Conservation (phyloP, 2,329 filamentous ascomycete species). For the Bipolaris cookei region DNA sequence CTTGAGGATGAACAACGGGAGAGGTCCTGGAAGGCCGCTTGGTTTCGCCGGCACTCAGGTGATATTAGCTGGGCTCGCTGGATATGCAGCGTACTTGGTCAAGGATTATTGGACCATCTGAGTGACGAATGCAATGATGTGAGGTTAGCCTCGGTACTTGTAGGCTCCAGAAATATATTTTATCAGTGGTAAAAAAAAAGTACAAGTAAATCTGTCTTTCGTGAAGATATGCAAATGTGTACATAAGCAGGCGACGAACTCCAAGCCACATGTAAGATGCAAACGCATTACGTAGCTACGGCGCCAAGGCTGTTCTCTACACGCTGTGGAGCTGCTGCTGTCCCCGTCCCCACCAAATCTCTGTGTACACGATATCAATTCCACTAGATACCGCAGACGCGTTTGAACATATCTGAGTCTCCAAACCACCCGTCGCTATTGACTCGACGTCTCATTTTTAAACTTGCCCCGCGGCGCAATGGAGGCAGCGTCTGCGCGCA, state of each 20-base stretch:
- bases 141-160: not conserved
- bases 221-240: slow-evolving; percentile 1
- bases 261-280: slow-evolving; percentile 9
- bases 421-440: not conserved
- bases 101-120: slow-evolving; percentile 40
- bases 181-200: not conserved
- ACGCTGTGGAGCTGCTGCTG: slow-evolving; percentile 15
- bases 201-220: not conserved
- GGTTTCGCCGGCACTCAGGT: slow-evolving; percentile 44
- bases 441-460: not conserved
- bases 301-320: slow-evolving; percentile 23
- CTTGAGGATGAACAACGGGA: slow-evolving; percentile 33
- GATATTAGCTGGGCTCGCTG: slow-evolving; percentile 34
- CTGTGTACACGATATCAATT: slow-evolving; percentile 19
- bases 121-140: not conserved
- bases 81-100: slow-evolving; percentile 42
- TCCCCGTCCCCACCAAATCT: slow-evolving; percentile 23
- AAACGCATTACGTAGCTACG: slow-evolving; percentile 24
- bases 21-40: slow-evolving; percentile 32
- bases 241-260: not conserved
- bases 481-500: slow-evolving; percentile 95
- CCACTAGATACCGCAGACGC: slow-evolving; percentile 8
- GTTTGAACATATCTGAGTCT: slow-evolving; percentile 1
- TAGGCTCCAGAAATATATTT: not conserved
- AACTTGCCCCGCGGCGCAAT: slow-evolving; percentile 51